Base-by-base conservation (phyloP, 768 basidiomycete genomes). In the Kwoniella bestiolae region DNA sequence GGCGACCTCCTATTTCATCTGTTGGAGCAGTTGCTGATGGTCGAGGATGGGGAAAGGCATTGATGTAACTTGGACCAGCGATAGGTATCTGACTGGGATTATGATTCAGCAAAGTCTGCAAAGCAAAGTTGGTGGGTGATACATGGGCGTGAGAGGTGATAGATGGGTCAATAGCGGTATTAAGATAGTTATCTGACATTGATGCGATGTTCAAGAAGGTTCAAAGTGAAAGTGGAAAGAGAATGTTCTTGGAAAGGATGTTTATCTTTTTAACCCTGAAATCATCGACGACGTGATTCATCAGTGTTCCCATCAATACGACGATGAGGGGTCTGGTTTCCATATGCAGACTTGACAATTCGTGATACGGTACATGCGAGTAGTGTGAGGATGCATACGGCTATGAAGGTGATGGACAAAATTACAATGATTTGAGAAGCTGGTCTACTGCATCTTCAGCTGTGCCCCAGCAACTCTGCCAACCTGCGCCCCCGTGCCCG, bases 401-500 rank as follows among this genome's bases (percentile, higher is more conserved):
- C 12, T 31, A 29, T 18, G 14, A 11, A 12, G 14, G 2, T 51
- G 14, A 11, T 51, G 29, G 16, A 29, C 14, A 26, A 51, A 28
- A 5, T 26, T 1, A 29, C 29, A 58, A 46, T 5, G 44, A 18
- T 26, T 60, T 34, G 1, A 53, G 3, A 16, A 69, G 41, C 14
- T 66, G 46, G 14, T 41, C 52, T 12, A 57, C 64, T 12, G 70
- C 75, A 53, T 75, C 70, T 60, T 76, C 75, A 11, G 77, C 77
- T 5, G 68, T 69, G 1, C 78, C 81, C 80, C 80, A 82, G n/a
- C 70, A 73, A 41, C 71, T 72, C 66, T 82, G 81, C 80, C 80
- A 82, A 9, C 81, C 81, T 26, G 73, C 79, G 0, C 81, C 81
- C 2, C 79, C 79, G 52, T 82, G 81, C 6, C 82, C 81, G 60